These are phyloP conservation scores for Cladosporium sp. DNA, from an alignment of 2,329 filamentous ascomycete species.

Conservation along the genomic window DNA sequence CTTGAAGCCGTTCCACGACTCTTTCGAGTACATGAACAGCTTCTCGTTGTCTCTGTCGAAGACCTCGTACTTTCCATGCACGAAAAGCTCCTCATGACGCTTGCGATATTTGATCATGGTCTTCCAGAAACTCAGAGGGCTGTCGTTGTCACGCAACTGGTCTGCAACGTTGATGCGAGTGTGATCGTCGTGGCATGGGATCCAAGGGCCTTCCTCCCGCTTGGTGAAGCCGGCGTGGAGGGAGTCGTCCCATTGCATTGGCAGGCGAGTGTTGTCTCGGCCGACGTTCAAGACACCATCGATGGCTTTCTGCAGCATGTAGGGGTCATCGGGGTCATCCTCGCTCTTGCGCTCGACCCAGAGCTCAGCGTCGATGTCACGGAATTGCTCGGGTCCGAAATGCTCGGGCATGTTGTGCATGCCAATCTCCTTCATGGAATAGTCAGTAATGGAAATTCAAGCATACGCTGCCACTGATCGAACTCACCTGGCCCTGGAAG, in stretches of 20 bases:
- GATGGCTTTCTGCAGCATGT: constrained; percentile 39
- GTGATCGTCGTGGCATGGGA: constrained; percentile 67
- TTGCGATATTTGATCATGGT: constrained; percentile 56
- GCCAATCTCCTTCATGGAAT: constrained; percentile 53
- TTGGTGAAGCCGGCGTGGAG: constrained; percentile 65
- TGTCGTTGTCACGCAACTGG: constrained; percentile 52
- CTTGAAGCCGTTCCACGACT: constrained; percentile 30
- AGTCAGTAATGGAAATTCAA: background rate
- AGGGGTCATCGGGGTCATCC: constrained; percentile 49
- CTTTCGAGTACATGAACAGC: constrained; percentile 53
- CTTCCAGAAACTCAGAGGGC: constrained; percentile 64
- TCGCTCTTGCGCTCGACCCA: constrained; percentile 64
- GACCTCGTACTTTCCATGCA: constrained; percentile 65
- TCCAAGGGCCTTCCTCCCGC: constrained; percentile 61
- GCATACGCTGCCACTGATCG: background rate
- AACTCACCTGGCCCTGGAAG: constrained; percentile 61
- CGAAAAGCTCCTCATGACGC: constrained; percentile 61
- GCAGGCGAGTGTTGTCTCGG: constrained; percentile 69
- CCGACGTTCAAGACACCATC: constrained; percentile 59
- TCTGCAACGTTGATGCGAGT: constrained; percentile 60
- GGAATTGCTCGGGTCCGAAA: constrained; percentile 45
- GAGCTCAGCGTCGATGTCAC: constrained; percentile 15
- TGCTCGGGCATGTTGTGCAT: constrained; percentile 63
- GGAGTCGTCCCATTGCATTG: constrained; percentile 67
- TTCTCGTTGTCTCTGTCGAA: constrained; percentile 54